Percentiles rank a stretch among this genome's conserved stretches.
These are phyloP conservation scores for Protomyces gravidus DNA, from an alignment of 1,139 yeast genomes.

Conservation along the genomic window DNA sequence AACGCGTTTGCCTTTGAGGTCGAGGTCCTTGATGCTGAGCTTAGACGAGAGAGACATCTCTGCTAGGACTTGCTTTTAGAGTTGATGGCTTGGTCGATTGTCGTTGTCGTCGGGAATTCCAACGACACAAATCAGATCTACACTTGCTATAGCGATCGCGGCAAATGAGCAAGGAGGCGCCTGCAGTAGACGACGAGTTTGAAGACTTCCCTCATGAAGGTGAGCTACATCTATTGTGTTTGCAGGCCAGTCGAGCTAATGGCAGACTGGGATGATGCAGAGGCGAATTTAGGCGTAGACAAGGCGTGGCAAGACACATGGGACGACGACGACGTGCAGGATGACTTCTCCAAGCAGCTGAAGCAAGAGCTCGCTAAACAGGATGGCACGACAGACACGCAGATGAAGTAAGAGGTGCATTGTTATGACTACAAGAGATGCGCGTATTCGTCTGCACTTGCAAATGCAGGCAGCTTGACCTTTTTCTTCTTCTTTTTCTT, in stretches of 20 bases:
- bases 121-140: too few species aligned
- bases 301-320: conserved; percentile 90
- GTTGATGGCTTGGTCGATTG: not conserved
- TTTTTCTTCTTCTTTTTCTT: conserved; percentile 53
- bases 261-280: conserved; percentile 52
- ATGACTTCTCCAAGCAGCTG: conserved; percentile 69
- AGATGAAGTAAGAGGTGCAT: conserved; percentile 15
- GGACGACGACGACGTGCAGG: conserved; percentile 83
- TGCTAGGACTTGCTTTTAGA: too few species aligned
- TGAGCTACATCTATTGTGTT: conserved; percentile 45
- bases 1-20: conserved; percentile 79
- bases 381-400: conserved; percentile 8
- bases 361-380: conserved; percentile 44
- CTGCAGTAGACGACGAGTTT: conserved; percentile 67
- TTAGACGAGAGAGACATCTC: conserved; percentile 85
- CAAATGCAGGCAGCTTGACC: conserved; percentile 75
- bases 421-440: conserved; percentile 8
- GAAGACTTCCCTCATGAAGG: conserved; percentile 91
- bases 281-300: conserved; percentile 45
- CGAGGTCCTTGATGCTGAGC: conserved; percentile 84
- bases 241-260: not conserved
- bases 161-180: conserved; percentile 37
- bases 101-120: too few species aligned
- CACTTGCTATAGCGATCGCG: too few species aligned
- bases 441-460: conserved; percentile 85